A percentile compares a stretch with the other conserved stretches of the same genome.
These are phyloP conservation scores for Botrytis paeoniae DNA, from an alignment of 2,329 filamentous ascomycete genomes.

Conservation along the genomic window DNA sequence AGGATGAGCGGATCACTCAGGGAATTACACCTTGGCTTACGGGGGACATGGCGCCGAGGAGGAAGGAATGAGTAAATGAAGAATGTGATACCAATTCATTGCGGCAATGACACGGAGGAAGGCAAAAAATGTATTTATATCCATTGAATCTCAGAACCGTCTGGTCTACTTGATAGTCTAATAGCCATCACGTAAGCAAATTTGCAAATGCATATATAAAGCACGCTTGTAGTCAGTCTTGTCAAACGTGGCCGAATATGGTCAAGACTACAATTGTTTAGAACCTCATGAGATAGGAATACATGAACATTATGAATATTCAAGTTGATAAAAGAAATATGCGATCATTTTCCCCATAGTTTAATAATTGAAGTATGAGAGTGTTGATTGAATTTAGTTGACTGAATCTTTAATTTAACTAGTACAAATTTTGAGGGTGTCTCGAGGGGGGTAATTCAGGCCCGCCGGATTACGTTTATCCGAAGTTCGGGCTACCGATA, in stretches of 20 bases:
- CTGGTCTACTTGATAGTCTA: not conserved
- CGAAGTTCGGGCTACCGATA: slow-evolving; percentile 14
- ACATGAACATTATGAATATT: not conserved
- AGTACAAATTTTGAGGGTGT: not conserved
- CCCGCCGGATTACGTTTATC: slow-evolving; percentile 9
- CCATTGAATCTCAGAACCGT: not conserved
- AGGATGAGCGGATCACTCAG: slow-evolving; percentile 1
- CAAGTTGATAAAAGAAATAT: not conserved
- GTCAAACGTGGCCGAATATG: not conserved
- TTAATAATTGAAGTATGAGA: not conserved
- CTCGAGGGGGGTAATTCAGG: not conserved
- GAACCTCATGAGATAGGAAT: not conserved
- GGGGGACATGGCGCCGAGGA: slow-evolving; percentile 8
- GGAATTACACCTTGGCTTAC: not conserved
- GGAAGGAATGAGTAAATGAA: slow-evolving; percentile 5
- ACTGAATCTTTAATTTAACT: not conserved
- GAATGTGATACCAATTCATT: slow-evolving; percentile 13
- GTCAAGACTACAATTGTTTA: not conserved
- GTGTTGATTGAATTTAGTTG: not conserved
- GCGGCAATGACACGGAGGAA: not conserved
- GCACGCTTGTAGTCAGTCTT: not conserved
- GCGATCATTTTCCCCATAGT: not conserved
- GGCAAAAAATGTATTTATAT: slow-evolving; percentile 16
- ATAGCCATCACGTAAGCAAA: not conserved
- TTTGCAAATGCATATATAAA: not conserved